Percentiles rank a stretch among this genome's conserved stretches.
Conservation (phyloP, 306 rosid species). For the Quercus aquifolioides region DNA sequence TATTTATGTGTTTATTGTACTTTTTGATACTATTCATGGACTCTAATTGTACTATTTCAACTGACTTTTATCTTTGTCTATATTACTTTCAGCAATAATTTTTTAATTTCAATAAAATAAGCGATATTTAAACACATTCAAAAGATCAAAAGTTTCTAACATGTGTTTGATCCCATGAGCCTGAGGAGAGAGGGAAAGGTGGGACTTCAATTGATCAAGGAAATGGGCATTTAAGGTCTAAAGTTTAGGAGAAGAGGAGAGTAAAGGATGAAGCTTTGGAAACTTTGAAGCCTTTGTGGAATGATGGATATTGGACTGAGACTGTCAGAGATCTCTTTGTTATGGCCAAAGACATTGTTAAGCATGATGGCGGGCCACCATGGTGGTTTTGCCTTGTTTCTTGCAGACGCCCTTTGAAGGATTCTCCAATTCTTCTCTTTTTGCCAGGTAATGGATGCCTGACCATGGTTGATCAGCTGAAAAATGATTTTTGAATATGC, state of each 20-base stretch:
- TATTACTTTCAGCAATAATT: too few species aligned
- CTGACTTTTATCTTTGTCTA: too few species aligned
- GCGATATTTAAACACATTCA: too few species aligned
- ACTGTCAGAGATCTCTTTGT: slow-evolving; percentile 69
- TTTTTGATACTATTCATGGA: too few species aligned
- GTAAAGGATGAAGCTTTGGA: slow-evolving; percentile 12
- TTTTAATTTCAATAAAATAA: too few species aligned
- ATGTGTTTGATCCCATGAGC: too few species aligned
- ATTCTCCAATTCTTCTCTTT: slow-evolving; percentile 66
- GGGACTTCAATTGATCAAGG: slow-evolving; percentile 28
- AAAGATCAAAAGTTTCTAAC: too few species aligned
- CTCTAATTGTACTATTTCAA: too few species aligned
- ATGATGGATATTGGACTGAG: slow-evolving; percentile 75
- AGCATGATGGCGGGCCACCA: slow-evolving; percentile 70
- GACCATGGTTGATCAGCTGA: not conserved
- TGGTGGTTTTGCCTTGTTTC: slow-evolving; percentile 75
- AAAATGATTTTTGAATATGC: not conserved
- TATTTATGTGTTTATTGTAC: too few species aligned
- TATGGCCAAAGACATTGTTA: slow-evolving; percentile 48
- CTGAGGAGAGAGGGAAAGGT: slow-evolving; percentile 29
- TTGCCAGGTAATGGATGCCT: slow-evolving; percentile 65
- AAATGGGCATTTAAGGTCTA: slow-evolving; percentile 25
- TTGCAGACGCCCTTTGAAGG: slow-evolving; percentile 42
- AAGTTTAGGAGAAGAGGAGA: slow-evolving; percentile 20
- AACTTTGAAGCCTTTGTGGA: slow-evolving; percentile 63